A percentile compares a stretch with the other conserved stretches of the same genome.
Evolutionary conservation across 176 grass and related monocot genomes (phyloP).

Genomic region (Guadua angustifolia): DNA sequence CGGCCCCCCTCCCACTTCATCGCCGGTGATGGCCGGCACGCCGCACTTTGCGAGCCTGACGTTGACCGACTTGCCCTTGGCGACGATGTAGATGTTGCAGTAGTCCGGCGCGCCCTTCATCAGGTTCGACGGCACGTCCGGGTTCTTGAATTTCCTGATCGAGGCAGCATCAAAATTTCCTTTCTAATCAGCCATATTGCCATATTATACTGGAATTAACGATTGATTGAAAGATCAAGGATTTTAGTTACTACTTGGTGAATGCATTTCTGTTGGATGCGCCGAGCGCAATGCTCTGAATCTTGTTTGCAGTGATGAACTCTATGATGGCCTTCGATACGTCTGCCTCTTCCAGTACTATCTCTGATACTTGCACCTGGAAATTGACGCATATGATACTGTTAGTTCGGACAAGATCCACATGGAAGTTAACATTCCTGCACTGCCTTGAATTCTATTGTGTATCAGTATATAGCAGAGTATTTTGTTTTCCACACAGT

Average conservation of each 20-base stretch:
- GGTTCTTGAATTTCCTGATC: slow-evolving; percentile 79
- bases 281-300: slow-evolving; percentile 78
- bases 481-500: background rate
- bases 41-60: slow-evolving; percentile 67
- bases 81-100: slow-evolving; percentile 80
- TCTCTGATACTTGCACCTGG: slow-evolving; percentile 66
- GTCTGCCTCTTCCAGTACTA: slow-evolving; percentile 80
- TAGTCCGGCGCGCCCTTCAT: slow-evolving; percentile 73
- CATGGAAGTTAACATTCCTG: background rate
- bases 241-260: slow-evolving; percentile 51
- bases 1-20: background rate
- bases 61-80: slow-evolving; percentile 66
- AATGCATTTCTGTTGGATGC: slow-evolving; percentile 70
- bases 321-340: slow-evolving; percentile 72
- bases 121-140: slow-evolving; percentile 74
- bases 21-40: slow-evolving; percentile 16
- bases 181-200: background rate
- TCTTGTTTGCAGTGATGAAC: slow-evolving; percentile 63
- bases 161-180: background rate
- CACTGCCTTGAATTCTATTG: background rate
- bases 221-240: background rate
- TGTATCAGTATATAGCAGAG: background rate
- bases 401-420: background rate
- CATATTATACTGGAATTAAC: background rate
- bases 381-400: background rate